A percentile compares a stretch with the other conserved stretches of the same genome.
phyloP scores from a whole-genome alignment of 2,329 filamentous ascomycete species.

The Aureobasidium sp. region DNA sequence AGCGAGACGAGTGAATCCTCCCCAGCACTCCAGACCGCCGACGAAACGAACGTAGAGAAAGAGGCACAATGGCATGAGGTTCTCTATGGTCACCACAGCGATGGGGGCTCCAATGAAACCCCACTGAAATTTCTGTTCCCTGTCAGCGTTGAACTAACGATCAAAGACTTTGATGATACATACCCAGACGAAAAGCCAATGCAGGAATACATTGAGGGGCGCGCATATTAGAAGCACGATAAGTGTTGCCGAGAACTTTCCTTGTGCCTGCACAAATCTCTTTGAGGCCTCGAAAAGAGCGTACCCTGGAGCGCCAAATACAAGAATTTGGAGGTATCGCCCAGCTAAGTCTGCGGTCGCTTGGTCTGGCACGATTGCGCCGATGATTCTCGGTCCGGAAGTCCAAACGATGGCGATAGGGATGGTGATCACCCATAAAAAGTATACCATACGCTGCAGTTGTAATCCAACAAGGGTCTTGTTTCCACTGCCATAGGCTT shows the following conservation, averaged over 20 bases:
- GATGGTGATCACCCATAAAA: constrained; percentile 64
- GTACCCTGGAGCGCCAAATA: constrained; percentile 66
- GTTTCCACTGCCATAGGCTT: constrained; percentile 80
- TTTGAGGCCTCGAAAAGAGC: constrained; percentile 72
- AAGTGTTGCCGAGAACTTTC: constrained; percentile 72
- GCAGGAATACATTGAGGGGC: constrained; percentile 70
- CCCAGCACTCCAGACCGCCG: constrained; percentile 67
- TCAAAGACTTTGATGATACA: constrained; percentile 20
- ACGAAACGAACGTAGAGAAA: constrained; percentile 67
- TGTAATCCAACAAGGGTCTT: constrained; percentile 81
- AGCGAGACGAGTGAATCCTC: constrained; percentile 61
- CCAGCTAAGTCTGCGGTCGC: constrained; percentile 64
- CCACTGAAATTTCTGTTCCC: constrained; percentile 42
- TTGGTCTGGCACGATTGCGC: constrained; percentile 59
- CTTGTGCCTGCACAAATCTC: constrained; percentile 80
- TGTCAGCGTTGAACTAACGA: not conserved
- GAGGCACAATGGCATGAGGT: constrained; percentile 60
- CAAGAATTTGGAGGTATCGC: constrained; percentile 61
- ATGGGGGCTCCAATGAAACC: constrained; percentile 75
- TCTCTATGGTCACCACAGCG: constrained; percentile 67
- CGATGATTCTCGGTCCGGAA: constrained; percentile 57
- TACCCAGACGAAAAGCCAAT: constrained; percentile 73
- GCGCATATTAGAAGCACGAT: constrained; percentile 76
- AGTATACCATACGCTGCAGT: constrained; percentile 70
- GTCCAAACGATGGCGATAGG: constrained; percentile 67